These are phyloP conservation scores for Schoenoplectus tabernaemontani DNA, from an alignment of 202 grass and related monocot genomes.

Conservation along the genomic window DNA sequence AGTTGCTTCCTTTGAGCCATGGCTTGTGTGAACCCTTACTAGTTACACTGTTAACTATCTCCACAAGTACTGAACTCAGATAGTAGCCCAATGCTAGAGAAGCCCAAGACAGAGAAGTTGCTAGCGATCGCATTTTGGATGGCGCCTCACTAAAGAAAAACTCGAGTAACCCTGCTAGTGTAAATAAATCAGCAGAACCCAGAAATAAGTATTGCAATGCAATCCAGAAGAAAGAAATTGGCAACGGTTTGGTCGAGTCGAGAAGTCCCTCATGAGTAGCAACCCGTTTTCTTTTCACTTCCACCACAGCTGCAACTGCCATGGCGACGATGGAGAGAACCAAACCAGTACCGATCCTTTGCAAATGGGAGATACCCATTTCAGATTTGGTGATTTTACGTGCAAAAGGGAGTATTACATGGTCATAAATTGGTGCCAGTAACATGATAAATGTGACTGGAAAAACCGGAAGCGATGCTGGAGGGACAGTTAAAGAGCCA, in stretches of 20 bases:
- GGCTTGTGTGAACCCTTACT: constrained; percentile 21
- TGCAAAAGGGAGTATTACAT: constrained; percentile 67
- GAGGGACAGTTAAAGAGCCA: constrained; percentile 42
- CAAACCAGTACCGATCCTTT: constrained; percentile 68
- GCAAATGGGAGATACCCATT: constrained; percentile 81
- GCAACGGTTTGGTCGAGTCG: constrained; percentile 32
- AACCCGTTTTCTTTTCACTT: constrained; percentile 77
- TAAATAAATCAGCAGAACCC: constrained; percentile 82
- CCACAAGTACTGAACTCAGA: constrained; percentile 75
- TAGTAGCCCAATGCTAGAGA: constrained; percentile 88
- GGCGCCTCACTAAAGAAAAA: constrained; percentile 99
- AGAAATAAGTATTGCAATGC: constrained; percentile 94
- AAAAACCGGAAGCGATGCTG: constrained; percentile 82
- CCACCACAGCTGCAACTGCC: constrained; percentile 76
- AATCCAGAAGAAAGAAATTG: constrained; percentile 93
- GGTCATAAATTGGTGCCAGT: constrained; percentile 82
- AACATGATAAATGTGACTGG: constrained; percentile 75
- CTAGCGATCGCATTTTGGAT: constrained; percentile 68
- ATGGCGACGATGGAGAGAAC: constrained; percentile 79
- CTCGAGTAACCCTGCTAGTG: constrained; percentile 77
- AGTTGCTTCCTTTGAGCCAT: constrained; percentile 59
- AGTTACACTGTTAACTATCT: constrained; percentile 68
- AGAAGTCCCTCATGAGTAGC: constrained; percentile 27
- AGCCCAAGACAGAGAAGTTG: constrained; percentile 86
- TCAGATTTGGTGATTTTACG: constrained; percentile 47